Evolutionary conservation across 176 grass and related monocot genomes (phyloP), one percentile per base, ranked within the genome.

Genomic region (Triticum monococcum): DNA sequence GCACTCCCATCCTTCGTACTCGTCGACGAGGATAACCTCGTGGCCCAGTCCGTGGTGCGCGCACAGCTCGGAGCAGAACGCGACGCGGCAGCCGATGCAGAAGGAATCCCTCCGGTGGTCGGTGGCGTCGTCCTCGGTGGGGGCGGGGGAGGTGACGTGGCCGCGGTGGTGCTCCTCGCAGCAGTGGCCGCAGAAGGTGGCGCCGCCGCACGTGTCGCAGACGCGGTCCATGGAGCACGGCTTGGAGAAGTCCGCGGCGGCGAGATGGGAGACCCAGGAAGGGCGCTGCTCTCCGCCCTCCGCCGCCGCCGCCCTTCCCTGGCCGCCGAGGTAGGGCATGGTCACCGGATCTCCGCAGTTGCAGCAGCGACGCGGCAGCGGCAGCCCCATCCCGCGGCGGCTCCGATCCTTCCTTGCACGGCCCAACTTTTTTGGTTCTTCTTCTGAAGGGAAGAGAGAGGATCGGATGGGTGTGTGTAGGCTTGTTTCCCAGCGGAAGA

Each of bases 101-200:
- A 81, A 81, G 25, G 79, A 67, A 40, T 67, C 79, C 40, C 16
- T 30, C 25, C 17, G 38, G 61, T 46, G 23, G 24, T 26, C 12
- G n/a, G n/a, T 61, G 36, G 24, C 9, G 33, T 18, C 4, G 77
- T 37, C 20, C 10, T 35, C 22, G 17, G 17, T 23, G 36, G 14
- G 2, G 62, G 62, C 17, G 62, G 37, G 9, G 79, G 5, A 6
- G 79, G 38, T 48, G 25, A 45, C 38, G 40, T 81, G 79, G 63
- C 63, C 63, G 1, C 3, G 62, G 79, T 81, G 79, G 62, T 81
- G 79, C 8, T 46, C 79, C 62, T 1, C 63, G 63, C 79, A 81
- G 63, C 79, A 81, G 79, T 68, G 79, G 3, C 6, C 62, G 79
- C 79, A 81, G 79, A 81, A 81, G 61, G 60, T 40, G 62, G 37